Evolutionary conservation across 2,329 filamentous ascomycete genomes (phyloP), one percentile per base, ranked within the genome.

Genomic region (Colletotrichum cuscutae): DNA sequence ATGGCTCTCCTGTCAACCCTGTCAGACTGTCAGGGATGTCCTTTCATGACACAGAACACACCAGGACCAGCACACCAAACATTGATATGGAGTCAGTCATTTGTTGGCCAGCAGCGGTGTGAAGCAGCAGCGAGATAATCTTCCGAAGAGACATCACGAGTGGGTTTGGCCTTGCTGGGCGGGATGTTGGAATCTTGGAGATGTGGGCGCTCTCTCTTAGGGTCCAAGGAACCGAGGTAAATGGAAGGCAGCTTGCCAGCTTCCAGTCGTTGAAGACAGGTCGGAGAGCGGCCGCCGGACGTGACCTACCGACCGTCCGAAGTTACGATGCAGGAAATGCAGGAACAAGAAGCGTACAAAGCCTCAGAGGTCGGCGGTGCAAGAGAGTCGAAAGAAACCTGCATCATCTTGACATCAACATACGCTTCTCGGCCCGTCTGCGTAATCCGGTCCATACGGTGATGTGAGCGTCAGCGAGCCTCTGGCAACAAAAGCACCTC

Each of bases 51-150:
- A 53, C 53, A 53, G 42, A 42, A 32, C 54, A 53, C 30, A 42
- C 24, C 42, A 68, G 56, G 69, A 37, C 49, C 59, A 54, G 65
- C 46, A 46, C 65, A 46, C 42, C 70, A 70, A 64, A 52, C 60
- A 42, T 49, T 65, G 65, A 60, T 53, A 59, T 68, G 58, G 65
- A 35, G 42, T 37, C 60, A 49, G 54, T 64, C 59, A 65, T 65
- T 72, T 54, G n/a, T 65, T 59, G 32, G 22, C 53, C n/a, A 15
- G 53, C 65, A 72, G 70, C 66, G 66, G 70, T 72, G 66, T 65
- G 60, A 72, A 65, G 54, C 32, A 68, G 52, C 35, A 56, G 52
- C 62, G 49, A 56, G 54, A 61, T 42, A 69, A 69, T 64, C 35
- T 65, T 70, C 66, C 66, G 70, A 65, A 56, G 59, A 64, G 26